phyloP scores from a whole-genome alignment of 805 yeast species.

The Candida gorgasii region DNA sequence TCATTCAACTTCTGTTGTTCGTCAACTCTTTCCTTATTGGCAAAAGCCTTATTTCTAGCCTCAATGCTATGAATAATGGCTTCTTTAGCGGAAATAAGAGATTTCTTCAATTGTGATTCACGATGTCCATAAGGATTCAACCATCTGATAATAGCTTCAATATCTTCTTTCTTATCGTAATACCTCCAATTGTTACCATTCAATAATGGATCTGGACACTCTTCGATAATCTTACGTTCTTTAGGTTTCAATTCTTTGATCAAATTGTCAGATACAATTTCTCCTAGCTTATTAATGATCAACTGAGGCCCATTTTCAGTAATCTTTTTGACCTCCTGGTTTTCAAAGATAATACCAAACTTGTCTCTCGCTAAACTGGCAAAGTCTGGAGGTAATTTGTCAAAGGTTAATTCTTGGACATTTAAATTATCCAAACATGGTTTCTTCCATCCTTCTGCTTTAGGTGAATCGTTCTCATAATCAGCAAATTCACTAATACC shows the following conservation, averaged over 20 bases:
- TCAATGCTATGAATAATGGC: slow-evolving; percentile 54
- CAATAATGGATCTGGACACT: slow-evolving; percentile 56
- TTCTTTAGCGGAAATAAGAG: slow-evolving; percentile 53
- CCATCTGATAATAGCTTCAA: slow-evolving; percentile 61
- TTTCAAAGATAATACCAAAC: slow-evolving; percentile 29
- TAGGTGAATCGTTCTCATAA: slow-evolving; percentile 40
- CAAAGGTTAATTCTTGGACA: slow-evolving; percentile 25
- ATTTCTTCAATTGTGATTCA: slow-evolving; percentile 67
- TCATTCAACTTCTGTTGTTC: slow-evolving; percentile 44
- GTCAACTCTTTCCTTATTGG: slow-evolving; percentile 16
- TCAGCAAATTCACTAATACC: slow-evolving; percentile 12
- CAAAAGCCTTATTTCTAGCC: slow-evolving; percentile 54
- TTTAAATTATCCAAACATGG: slow-evolving; percentile 3
- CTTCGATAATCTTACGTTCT: slow-evolving; percentile 70
- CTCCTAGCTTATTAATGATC: slow-evolving; percentile 23
- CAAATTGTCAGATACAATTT: slow-evolving; percentile 11
- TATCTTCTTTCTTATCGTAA: slow-evolving; percentile 60
- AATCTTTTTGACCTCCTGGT: slow-evolving; percentile 17
- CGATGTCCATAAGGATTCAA: slow-evolving; percentile 73
- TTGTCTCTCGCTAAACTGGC: slow-evolving; percentile 27
- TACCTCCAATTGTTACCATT: slow-evolving; percentile 66
- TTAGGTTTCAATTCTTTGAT: slow-evolving; percentile 26
- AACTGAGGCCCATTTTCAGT: slow-evolving; percentile 6
- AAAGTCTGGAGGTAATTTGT: slow-evolving; percentile 20
- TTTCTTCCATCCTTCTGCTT: not conserved